Percentiles rank a stretch among this genome's conserved stretches.
These are phyloP conservation scores for Eimeria zaria DNA, from an alignment of 169 alveolate species.

Conservation along the genomic window DNA sequence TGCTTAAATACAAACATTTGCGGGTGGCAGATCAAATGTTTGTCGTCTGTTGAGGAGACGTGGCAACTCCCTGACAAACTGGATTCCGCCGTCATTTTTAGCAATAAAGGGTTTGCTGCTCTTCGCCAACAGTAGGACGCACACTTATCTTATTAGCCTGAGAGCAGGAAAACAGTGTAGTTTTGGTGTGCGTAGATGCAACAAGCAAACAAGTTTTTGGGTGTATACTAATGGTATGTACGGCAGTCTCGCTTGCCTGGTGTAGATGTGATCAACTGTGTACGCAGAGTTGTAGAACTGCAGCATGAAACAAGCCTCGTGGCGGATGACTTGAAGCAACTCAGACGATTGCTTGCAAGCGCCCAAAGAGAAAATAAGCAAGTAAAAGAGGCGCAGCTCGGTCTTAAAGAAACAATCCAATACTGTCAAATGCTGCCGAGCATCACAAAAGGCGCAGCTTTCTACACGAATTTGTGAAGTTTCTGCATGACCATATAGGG, in stretches of 20 bases:
- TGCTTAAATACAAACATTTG: neutral
- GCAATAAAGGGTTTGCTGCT: slow-evolving; percentile 42
- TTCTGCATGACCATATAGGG: no score
- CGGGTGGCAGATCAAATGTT: slow-evolving; percentile 39
- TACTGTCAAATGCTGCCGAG: neutral
- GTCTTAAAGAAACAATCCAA: neutral
- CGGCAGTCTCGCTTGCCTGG: neutral
- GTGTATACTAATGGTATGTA: neutral
- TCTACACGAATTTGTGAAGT: neutral
- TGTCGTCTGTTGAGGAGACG: slow-evolving; percentile 14
- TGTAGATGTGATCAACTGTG: neutral
- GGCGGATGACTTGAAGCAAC: slow-evolving; percentile 59
- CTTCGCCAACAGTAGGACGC: slow-evolving; percentile 32
- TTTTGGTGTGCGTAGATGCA: neutral
- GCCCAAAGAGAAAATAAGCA: slow-evolving; percentile 67
- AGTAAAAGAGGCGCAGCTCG: neutral
- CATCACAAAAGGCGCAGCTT: neutral
- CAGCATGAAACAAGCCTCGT: slow-evolving; percentile 45
- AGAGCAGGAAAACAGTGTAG: neutral
- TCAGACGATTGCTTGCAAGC: neutral
- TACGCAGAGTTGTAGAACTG: slow-evolving; percentile 57
- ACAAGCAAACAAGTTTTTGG: neutral
- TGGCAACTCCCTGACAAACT: slow-evolving; percentile 68
- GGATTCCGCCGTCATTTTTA: slow-evolving; percentile 48
- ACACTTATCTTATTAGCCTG: neutral